These are phyloP conservation scores for Xylaria sp. DNA, from an alignment of 2,329 filamentous ascomycete genomes.

Conservation along the genomic window DNA sequence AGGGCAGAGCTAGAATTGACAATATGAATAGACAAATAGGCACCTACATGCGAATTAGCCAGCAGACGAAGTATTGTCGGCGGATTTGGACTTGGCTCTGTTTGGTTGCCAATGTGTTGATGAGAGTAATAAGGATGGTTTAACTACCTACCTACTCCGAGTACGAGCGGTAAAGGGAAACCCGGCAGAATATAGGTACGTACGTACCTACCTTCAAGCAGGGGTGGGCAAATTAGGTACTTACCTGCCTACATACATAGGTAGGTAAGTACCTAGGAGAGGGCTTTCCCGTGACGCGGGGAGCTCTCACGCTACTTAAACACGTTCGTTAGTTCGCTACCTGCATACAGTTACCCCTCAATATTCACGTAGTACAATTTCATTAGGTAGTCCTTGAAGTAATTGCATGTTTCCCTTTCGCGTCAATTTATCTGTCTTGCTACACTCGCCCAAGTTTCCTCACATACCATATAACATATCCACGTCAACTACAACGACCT, in stretches of 20 bases:
- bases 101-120: neutral
- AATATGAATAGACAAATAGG: neutral
- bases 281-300: slow-evolving; percentile 25
- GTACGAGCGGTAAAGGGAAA: slow-evolving; percentile 16
- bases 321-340: slow-evolving; percentile 5
- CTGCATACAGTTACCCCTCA: neutral
- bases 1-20: neutral
- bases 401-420: too few species aligned
- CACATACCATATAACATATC: too few species aligned
- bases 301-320: neutral
- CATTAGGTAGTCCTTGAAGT: too few species aligned
- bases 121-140: neutral
- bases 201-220: too few species aligned
- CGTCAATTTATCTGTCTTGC: too few species aligned
- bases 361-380: neutral
- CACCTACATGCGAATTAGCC: neutral
- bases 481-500: too few species aligned
- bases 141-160: too few species aligned
- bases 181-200: slow-evolving; percentile 8
- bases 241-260: too few species aligned
- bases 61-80: neutral
- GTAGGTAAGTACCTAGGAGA: too few species aligned
- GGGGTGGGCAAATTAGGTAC: slow-evolving; percentile 4
- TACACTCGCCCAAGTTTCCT: too few species aligned
- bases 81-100: neutral